A percentile compares a stretch with the other conserved stretches of the same genome.
Evolutionary conservation across 129 eudicot genomes (phyloP).

Genomic region (Escallonia herrerae): DNA sequence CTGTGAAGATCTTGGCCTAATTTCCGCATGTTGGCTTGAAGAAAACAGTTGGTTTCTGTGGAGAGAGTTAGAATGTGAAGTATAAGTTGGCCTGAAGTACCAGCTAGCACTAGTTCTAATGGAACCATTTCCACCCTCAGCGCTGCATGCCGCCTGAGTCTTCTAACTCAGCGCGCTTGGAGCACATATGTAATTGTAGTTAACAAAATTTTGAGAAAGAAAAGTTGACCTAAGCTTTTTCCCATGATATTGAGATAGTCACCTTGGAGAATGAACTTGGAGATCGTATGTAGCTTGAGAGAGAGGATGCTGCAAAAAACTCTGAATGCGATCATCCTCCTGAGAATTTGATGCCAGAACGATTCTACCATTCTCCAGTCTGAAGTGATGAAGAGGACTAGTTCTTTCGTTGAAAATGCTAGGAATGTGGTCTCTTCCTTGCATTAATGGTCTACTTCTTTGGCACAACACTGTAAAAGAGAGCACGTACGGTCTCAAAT

Average conservation of each 20-base stretch:
- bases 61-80: neutral
- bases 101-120: too few relatives aligned
- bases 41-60: slow-evolving; percentile 38
- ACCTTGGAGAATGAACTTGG: slow-evolving; percentile 22
- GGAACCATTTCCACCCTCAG: neutral
- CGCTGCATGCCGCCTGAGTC: neutral
- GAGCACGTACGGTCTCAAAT: neutral
- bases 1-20: slow-evolving; percentile 12
- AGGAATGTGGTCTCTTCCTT: slow-evolving; percentile 35
- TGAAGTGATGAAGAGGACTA: slow-evolving; percentile 44
- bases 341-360: slow-evolving; percentile 30
- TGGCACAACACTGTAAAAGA: slow-evolving; percentile 49
- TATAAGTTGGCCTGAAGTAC: neutral
- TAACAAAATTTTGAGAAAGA: neutral
- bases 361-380: slow-evolving; percentile 48
- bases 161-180: neutral
- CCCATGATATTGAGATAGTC: neutral
- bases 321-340: slow-evolving; percentile 13
- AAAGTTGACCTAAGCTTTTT: neutral
- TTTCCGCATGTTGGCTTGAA: slow-evolving; percentile 17
- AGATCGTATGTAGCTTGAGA: slow-evolving; percentile 20
- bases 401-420: slow-evolving; percentile 34
- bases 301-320: slow-evolving; percentile 15
- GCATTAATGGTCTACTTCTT: slow-evolving; percentile 23
- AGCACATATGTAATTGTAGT: neutral